Evolutionary conservation across 306 rosid species (phyloP).

Genomic region (Lablab purpureus): DNA sequence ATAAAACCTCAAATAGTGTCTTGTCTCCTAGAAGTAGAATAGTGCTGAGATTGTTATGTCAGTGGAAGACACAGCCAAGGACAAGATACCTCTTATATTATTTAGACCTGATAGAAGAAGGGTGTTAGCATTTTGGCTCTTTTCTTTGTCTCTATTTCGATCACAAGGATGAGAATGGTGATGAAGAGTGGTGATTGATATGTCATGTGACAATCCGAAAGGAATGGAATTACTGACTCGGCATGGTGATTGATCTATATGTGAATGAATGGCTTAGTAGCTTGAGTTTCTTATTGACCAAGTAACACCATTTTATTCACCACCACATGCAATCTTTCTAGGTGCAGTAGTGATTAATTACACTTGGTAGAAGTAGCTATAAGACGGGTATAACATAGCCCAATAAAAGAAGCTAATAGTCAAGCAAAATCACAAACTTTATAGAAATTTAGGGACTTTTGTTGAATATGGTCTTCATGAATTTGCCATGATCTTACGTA

Average conservation of each 20-base stretch:
- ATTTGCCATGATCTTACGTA: not conserved
- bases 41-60: not conserved
- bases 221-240: not conserved
- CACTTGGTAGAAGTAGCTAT: too few species aligned
- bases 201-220: not conserved
- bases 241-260: not conserved
- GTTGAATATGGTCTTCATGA: slow-evolving; percentile 56
- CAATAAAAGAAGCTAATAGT: slow-evolving; percentile 69
- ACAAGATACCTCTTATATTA: not conserved
- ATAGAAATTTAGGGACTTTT: slow-evolving; percentile 55
- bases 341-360: too few species aligned
- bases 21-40: slow-evolving; percentile 2
- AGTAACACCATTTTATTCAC: not conserved
- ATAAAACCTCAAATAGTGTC: not conserved
- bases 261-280: not conserved
- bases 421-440: slow-evolving; percentile 53
- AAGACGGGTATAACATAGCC: slow-evolving; percentile 26
- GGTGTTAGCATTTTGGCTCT: not conserved
- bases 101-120: not conserved
- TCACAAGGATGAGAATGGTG: not conserved
- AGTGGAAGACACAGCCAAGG: not conserved
- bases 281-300: not conserved
- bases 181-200: not conserved
- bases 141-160: not conserved
- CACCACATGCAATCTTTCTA: too few species aligned